Conservation (phyloP, 2,329 filamentous ascomycete species). For the Pseudogymnoascus verrucosus region DNA sequence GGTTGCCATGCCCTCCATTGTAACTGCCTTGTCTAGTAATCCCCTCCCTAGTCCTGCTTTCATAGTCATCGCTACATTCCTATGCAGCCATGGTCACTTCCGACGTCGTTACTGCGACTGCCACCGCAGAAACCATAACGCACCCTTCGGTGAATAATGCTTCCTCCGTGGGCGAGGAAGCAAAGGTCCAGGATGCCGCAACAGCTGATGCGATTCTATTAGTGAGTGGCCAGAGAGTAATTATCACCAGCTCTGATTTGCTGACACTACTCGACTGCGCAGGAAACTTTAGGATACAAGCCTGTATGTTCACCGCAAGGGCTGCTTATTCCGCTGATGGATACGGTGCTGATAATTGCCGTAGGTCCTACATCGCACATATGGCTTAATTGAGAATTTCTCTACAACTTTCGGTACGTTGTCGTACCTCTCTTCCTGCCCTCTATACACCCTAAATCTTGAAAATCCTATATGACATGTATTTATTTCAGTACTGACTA, state of each 20-base stretch:
- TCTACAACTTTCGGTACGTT: slow-evolving; percentile 47
- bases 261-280: slow-evolving; percentile 4
- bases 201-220: slow-evolving; percentile 31
- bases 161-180: slow-evolving; percentile 20
- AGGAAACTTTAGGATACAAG: slow-evolving; percentile 46
- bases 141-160: not conserved
- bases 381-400: slow-evolving; percentile 51
- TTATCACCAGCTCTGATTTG: slow-evolving; percentile 10
- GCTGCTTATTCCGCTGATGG: not conserved
- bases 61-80: not conserved
- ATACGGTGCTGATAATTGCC: slow-evolving; percentile 12
- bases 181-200: slow-evolving; percentile 22
- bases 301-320: slow-evolving; percentile 35
- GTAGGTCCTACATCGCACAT: slow-evolving; percentile 49
- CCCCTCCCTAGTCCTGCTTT: not conserved
- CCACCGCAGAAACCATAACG: not conserved
- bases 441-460: not conserved
- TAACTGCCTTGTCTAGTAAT: not conserved
- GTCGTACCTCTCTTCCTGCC: not conserved
- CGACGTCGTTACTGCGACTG: not conserved
- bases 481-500: slow-evolving; percentile 12
- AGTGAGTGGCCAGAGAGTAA: slow-evolving; percentile 24
- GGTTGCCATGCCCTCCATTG: not conserved
- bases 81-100: not conserved
- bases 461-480: not conserved